Conservation (phyloP, 73 alveolate genomes). For the Paramecium bursaria region DNA sequence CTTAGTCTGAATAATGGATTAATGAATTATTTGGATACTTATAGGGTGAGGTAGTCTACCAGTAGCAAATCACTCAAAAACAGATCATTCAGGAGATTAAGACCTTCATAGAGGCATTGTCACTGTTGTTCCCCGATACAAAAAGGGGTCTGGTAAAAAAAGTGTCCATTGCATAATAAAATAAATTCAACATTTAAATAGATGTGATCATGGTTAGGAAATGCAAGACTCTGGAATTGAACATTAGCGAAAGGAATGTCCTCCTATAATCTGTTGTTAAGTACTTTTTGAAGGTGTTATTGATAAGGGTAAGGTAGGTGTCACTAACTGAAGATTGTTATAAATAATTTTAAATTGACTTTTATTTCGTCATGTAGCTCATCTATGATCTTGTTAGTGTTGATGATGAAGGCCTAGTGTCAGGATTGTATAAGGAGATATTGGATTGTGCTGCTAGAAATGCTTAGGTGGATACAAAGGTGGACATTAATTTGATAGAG, state of each 20-base stretch:
- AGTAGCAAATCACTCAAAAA: background rate
- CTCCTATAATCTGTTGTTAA: slow-evolving; percentile 40
- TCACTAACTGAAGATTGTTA: slow-evolving; percentile 7
- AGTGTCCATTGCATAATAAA: slow-evolving; percentile 23
- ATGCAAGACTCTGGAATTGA: slow-evolving; percentile 40
- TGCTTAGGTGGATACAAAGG: background rate
- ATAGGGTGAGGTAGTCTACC: background rate
- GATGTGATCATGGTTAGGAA: slow-evolving; percentile 46
- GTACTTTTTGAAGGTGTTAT: slow-evolving; percentile 46
- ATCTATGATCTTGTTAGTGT: slow-evolving; percentile 59
- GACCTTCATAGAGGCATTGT: slow-evolving; percentile 39
- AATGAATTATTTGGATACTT: background rate
- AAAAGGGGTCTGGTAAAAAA: slow-evolving; percentile 62
- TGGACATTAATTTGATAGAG: background rate
- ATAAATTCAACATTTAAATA: slow-evolving; percentile 39
- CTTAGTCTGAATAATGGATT: slow-evolving; percentile 28
- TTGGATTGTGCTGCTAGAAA: slow-evolving; percentile 54
- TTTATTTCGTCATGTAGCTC: slow-evolving; percentile 51
- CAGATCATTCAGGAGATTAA: slow-evolving; percentile 11
- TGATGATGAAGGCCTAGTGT: slow-evolving; percentile 59
- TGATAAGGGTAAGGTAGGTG: slow-evolving; percentile 35
- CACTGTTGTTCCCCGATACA: slow-evolving; percentile 59
- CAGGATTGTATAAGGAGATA: slow-evolving; percentile 54
- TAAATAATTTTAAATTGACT: slow-evolving; percentile 49
- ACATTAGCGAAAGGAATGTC: slow-evolving; percentile 47